A percentile compares a stretch with the other conserved stretches of the same genome.
Evolutionary conservation across 2,329 filamentous ascomycete genomes (phyloP).

Genomic region (Xylariaceae sp.): DNA sequence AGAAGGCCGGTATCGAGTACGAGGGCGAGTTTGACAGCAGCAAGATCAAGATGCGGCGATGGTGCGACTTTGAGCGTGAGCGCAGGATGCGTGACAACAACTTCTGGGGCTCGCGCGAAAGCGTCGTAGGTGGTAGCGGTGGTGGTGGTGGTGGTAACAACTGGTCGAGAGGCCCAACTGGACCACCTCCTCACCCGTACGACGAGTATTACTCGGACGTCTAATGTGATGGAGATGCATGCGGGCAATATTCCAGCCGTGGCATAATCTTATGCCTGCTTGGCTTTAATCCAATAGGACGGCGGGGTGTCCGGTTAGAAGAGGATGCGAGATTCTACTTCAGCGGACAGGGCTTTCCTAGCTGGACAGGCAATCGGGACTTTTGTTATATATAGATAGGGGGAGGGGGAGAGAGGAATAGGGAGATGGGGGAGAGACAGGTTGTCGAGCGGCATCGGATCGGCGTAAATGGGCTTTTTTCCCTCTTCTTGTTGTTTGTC

Average conservation of each 20-base stretch:
- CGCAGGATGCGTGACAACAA: slow-evolving; percentile 42
- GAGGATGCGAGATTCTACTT: neutral
- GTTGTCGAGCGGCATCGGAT: slow-evolving; percentile 8
- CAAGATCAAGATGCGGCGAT: slow-evolving; percentile 99
- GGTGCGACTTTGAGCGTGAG: slow-evolving; percentile 87
- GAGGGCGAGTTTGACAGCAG: slow-evolving; percentile 97
- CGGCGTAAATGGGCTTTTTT: slow-evolving; percentile 7
- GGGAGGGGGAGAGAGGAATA: too few relatives aligned
- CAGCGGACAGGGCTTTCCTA: too few relatives aligned
- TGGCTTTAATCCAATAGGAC: too few relatives aligned
- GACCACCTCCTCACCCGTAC: slow-evolving; percentile 37
- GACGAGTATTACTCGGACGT: slow-evolving; percentile 50
- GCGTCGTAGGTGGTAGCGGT: slow-evolving; percentile 39
- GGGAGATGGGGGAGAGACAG: slow-evolving; percentile 16
- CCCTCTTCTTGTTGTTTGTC: too few relatives aligned
- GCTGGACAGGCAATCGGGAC: too few relatives aligned
- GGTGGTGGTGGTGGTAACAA: too few relatives aligned
- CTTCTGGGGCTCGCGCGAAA: slow-evolving; percentile 51
- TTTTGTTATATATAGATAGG: neutral
- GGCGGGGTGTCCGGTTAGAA: too few relatives aligned
- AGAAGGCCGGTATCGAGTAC: slow-evolving; percentile 79
- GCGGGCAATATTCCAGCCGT: too few relatives aligned
- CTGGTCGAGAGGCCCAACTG: slow-evolving; percentile 38
- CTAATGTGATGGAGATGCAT: slow-evolving; percentile 38
- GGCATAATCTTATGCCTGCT: too few relatives aligned